Evolutionary conservation across 2,329 filamentous ascomycete genomes (phyloP), one percentile per base, ranked within the genome.

Genomic region (Alternaria sp.): DNA sequence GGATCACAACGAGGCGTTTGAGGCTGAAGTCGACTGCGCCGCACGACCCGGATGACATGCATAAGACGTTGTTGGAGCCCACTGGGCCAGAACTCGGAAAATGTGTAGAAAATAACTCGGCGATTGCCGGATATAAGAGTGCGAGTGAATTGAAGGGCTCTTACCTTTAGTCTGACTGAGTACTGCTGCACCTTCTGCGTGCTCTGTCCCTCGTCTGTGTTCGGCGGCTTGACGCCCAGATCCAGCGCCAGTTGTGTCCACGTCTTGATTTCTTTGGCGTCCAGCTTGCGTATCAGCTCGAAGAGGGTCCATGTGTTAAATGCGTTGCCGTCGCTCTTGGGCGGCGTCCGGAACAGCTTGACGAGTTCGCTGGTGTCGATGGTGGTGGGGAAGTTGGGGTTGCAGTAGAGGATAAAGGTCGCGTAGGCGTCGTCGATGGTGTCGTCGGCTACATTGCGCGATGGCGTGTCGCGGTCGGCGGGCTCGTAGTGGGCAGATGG

Each of bases 121-220:
- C 54, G 28, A 11, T 41, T 28, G 30, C 44, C 51, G 26, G 45
- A 49, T 44, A 53, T 49, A 6, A 30, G 28, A 45, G n/a, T 4
- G 23, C 9, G 15, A 49, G 14, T 56, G 45, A 43, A 65, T 44
- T 45, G 21, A 59, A 54, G 53, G 53, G 55, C 37, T 75, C 74
- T 55, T 81, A 94, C 92, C 88, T 97, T 97, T 61, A 97, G 83
- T 62, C 94, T 88, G 50, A 97, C 94, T 46, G 93, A 93, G 83
- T 97, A 97, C 78, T 97, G 94, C 78, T 97, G 93, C 61, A 97
- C 91, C 79, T 97, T 97, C 77, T 97, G 95, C 2, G 92, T 90
- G 78, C 93, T 97, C 81, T 96, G 92, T 25, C 93, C 92, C 78
- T 95, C 96, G 63, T 91, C 89, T 23, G 89, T 84, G 63, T 93